Evolutionary conservation across 805 yeast genomes (phyloP).

Genomic region (Teunomyces pallodes): DNA sequence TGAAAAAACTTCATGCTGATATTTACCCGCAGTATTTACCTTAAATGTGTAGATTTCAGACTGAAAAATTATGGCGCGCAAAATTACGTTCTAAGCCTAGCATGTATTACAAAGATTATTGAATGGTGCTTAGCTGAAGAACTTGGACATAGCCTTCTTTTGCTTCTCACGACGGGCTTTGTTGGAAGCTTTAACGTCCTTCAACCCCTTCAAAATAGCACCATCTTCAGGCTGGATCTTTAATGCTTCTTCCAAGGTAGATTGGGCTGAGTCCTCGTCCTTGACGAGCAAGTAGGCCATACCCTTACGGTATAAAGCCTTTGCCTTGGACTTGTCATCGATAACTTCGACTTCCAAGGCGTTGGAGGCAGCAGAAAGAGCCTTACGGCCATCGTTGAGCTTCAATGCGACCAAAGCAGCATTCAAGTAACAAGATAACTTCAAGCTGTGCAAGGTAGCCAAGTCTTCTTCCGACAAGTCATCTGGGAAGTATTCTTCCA

Average conservation of each 20-base stretch:
- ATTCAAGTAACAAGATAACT: constrained; percentile 66
- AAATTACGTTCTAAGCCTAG: not conserved
- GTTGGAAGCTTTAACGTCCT: constrained; percentile 52
- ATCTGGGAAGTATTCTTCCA: constrained; percentile 72
- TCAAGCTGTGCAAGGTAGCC: constrained; percentile 49
- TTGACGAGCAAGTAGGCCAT: constrained; percentile 61
- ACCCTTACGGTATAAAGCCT: constrained; percentile 86
- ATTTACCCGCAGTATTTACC: not conserved
- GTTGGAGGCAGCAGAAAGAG: constrained; percentile 57
- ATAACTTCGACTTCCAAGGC: constrained; percentile 62
- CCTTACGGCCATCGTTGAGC: constrained; percentile 50
- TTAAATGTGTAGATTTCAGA: not conserved
- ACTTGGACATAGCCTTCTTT: constrained; percentile 70
- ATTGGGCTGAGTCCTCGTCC: constrained; percentile 68
- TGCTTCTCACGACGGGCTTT: constrained; percentile 62
- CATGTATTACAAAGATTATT: not conserved
- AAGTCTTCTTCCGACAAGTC: constrained; percentile 57
- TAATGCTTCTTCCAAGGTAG: constrained; percentile 64
- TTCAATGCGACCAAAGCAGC: constrained; percentile 74
- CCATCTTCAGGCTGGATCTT: constrained; percentile 66
- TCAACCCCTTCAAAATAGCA: constrained; percentile 64
- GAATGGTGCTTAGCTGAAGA: constrained; percentile 38
- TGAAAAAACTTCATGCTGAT: constrained; percentile 3
- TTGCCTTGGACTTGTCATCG: constrained; percentile 69
- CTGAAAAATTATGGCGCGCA: not conserved